These are phyloP conservation scores for Scytalidium lignicola DNA, from an alignment of 2,329 filamentous ascomycete genomes.

Conservation along the genomic window DNA sequence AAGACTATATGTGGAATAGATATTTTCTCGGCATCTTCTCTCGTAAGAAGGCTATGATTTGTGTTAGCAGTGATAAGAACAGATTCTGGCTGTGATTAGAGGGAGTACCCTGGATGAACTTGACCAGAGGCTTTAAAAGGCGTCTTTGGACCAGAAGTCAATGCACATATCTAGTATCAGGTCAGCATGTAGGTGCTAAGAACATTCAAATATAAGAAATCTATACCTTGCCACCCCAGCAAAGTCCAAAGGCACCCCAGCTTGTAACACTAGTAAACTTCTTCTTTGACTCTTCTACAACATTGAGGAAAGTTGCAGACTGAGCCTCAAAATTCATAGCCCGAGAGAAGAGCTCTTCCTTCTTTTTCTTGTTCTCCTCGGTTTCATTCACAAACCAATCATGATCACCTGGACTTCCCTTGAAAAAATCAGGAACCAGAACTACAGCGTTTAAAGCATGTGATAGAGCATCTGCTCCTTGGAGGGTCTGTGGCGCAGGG, in stretches of 20 bases:
- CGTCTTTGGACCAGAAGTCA: constrained; percentile 12
- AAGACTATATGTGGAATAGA: constrained; percentile 44
- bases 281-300: constrained; percentile 31
- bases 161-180: constrained; percentile 11
- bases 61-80: not conserved
- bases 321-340: constrained; percentile 6
- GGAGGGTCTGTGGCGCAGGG: constrained; percentile 62
- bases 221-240: constrained; percentile 25
- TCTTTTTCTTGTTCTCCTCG: constrained; percentile 47
- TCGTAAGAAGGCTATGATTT: constrained; percentile 10
- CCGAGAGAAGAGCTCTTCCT: constrained; percentile 6
- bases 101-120: constrained; percentile 19
- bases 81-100: not conserved
- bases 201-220: too few species aligned
- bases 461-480: constrained; percentile 62
- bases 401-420: constrained; percentile 47
- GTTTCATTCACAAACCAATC: constrained; percentile 44
- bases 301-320: constrained; percentile 11
- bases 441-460: constrained; percentile 53
- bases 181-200: too few species aligned
- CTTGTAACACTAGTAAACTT: constrained; percentile 49
- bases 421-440: constrained; percentile 88
- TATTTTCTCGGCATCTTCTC: constrained; percentile 37
- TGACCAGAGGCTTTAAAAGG: constrained; percentile 20
- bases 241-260: constrained; percentile 21